A percentile compares a stretch with the other conserved stretches of the same genome.
Evolutionary conservation across 179 eudicot species (phyloP).

Genomic region (Corrigiola litoralis): DNA sequence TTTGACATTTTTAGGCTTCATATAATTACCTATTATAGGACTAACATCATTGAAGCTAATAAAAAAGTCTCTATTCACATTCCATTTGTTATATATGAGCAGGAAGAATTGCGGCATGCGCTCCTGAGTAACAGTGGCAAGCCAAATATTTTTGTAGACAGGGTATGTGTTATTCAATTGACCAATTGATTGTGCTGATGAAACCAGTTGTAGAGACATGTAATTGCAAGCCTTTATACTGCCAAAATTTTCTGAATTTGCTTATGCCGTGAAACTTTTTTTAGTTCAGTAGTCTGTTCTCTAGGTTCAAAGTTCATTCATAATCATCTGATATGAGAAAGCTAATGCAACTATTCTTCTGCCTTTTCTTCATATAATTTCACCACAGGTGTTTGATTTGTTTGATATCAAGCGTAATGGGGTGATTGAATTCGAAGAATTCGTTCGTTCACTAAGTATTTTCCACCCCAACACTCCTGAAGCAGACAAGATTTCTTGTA

Average conservation of each 20-base stretch:
- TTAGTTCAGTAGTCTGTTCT: background rate
- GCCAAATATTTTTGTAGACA: conserved; percentile 42
- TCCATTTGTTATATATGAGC: conserved; percentile 2
- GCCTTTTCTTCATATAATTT: background rate
- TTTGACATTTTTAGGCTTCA: no score
- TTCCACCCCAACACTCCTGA: conserved; percentile 63
- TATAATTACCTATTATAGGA: no score
- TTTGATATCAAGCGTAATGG: conserved; percentile 65
- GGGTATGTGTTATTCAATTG: conserved; percentile 32
- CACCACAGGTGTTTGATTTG: conserved; percentile 56
- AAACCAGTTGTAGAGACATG: background rate
- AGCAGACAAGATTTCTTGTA: conserved; percentile 52
- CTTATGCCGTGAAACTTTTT: no score
- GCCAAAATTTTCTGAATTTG: background rate
- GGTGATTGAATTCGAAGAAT: conserved; percentile 67
- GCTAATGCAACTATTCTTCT: background rate
- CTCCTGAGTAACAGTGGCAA: conserved; percentile 31
- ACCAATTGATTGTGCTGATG: background rate
- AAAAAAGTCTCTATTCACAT: no score
- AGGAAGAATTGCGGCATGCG: conserved; percentile 55
- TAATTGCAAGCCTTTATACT: background rate
- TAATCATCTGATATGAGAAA: no score
- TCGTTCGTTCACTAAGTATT: conserved; percentile 53
- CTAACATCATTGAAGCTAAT: no score
- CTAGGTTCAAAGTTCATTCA: background rate